Base-by-base conservation (phyloP, 2,329 filamentous ascomycete genomes). In the Ophidiomyces ophidiicola region DNA sequence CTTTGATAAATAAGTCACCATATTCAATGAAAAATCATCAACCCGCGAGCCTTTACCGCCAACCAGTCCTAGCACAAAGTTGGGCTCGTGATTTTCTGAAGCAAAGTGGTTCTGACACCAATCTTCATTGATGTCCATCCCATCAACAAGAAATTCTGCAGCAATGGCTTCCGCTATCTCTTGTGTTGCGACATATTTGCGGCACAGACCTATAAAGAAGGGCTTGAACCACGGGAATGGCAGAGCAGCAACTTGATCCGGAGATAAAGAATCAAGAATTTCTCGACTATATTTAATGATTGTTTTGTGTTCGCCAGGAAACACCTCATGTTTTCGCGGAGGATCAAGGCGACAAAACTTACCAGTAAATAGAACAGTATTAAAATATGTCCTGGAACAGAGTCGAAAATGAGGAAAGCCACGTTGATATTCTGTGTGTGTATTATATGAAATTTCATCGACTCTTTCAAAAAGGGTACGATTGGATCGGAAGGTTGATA, bases 251-350 rank as follows among this genome's bases (percentile, higher is more conserved):
- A 52, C 21, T 15, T 43, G 35, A 18, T 47, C 44, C 69, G 36
- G 64, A 87, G 28, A 83, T 75, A 26, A 63, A 69, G 30, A 93
- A 92, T 53, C 62, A 58, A 1, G 76, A 87, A 42, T 70, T 76
- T 0, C 52, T 87, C 3, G 83, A 83, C 2, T 64, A 70, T 6
- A 67, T 93, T 0, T 66, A 92, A 0, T 71, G 82, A 0, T 93
- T 93, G 62, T 93, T 90, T 53, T 24, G 4, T 37, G 37, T 18
- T 42, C 41, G 17, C 32, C 15, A 5, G 12, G 30, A 24, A 12
- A 24, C 24, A 40, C 25, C 5, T 39, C 14, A 31, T 42, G 30
- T 36, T 43, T 28, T 24, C 42, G 35, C 26, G 51, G 24, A 11
- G 46, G 44, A 17, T 47, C 29, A 8, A 52, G 36, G 29, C 43